Percentiles rank a stretch among this genome's conserved stretches.
These are phyloP conservation scores for Kodamaea neixiangensis DNA, from an alignment of 805 yeast species.

Conservation along the genomic window DNA sequence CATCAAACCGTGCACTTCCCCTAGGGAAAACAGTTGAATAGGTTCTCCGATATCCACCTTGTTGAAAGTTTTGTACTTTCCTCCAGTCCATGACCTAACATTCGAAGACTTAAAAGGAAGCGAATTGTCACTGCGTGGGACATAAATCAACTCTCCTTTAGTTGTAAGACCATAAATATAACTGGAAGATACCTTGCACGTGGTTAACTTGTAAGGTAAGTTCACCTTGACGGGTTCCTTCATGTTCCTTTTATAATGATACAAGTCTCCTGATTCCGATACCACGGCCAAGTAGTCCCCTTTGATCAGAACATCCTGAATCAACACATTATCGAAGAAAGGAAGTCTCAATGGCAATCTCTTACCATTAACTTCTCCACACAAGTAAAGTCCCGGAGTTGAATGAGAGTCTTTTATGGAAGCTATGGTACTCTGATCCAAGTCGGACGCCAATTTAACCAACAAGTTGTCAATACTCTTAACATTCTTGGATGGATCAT, in stretches of 20 bases:
- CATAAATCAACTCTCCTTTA: constrained; percentile 46
- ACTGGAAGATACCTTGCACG: constrained; percentile 53
- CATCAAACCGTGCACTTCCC: constrained; percentile 68
- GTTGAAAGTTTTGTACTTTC: constrained; percentile 6
- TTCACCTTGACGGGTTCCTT: constrained; percentile 25
- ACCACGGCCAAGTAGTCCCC: constrained; percentile 56
- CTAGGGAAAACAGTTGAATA: constrained; percentile 53
- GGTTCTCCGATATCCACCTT: constrained; percentile 25
- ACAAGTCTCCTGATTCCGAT: constrained; percentile 67
- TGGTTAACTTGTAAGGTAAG: constrained; percentile 30
- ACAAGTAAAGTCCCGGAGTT: constrained; percentile 37
- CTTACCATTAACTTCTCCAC: constrained; percentile 36
- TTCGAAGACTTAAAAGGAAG: constrained; percentile 15
- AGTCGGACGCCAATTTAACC: constrained; percentile 29
- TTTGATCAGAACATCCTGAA: constrained; percentile 58
- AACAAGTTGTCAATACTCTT: constrained; percentile 27
- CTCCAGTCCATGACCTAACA: constrained; percentile 24
- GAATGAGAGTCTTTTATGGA: constrained; percentile 25
- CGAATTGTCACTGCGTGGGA: constrained; percentile 26
- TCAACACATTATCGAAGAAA: constrained; percentile 60
- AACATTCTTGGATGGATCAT: constrained; percentile 32
- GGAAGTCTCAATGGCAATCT: constrained; percentile 59
- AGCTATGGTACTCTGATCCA: constrained; percentile 17
- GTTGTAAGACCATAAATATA: constrained; percentile 43
- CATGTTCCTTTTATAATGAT: constrained; percentile 62